These are phyloP conservation scores for Trifolium fragiferum DNA, from an alignment of 306 rosid species.

Conservation along the genomic window DNA sequence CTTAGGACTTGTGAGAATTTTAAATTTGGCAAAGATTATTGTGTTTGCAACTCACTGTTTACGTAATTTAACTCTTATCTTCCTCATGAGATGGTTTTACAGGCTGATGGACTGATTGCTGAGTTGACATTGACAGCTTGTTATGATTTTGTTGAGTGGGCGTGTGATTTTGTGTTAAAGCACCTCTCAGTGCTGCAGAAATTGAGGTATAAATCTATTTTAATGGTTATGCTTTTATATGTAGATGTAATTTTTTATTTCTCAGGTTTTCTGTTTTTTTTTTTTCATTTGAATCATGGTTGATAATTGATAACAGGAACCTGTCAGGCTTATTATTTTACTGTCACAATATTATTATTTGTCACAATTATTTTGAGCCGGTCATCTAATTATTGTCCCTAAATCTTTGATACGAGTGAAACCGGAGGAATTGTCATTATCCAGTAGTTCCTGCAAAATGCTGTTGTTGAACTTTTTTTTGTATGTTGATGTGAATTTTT, in stretches of 20 bases:
- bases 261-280: not conserved
- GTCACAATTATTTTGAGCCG: conserved; percentile 22
- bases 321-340: conserved; percentile 5
- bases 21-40: conserved; percentile 3
- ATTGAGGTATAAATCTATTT: conserved; percentile 57
- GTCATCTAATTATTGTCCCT: conserved; percentile 6
- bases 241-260: conserved; percentile 12
- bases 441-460: not conserved
- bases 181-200: conserved; percentile 81
- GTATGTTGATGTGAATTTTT: conserved; percentile 1
- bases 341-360: not conserved
- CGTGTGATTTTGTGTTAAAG: conserved; percentile 77
- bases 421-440: not conserved
- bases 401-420: not conserved
- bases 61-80: conserved; percentile 18
- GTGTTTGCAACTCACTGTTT: not conserved
- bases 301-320: conserved; percentile 20
- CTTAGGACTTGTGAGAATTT: conserved; percentile 13
- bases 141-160: conserved; percentile 82
- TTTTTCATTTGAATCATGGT: not conserved
- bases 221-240: conserved; percentile 25
- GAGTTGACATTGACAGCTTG: conserved; percentile 76
- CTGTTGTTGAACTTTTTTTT: not conserved
- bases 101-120: conserved; percentile 90
- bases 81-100: conserved; percentile 48